Evolutionary conservation across 2,329 filamentous ascomycete species (phyloP).

Genomic region (Apiospora marii): DNA sequence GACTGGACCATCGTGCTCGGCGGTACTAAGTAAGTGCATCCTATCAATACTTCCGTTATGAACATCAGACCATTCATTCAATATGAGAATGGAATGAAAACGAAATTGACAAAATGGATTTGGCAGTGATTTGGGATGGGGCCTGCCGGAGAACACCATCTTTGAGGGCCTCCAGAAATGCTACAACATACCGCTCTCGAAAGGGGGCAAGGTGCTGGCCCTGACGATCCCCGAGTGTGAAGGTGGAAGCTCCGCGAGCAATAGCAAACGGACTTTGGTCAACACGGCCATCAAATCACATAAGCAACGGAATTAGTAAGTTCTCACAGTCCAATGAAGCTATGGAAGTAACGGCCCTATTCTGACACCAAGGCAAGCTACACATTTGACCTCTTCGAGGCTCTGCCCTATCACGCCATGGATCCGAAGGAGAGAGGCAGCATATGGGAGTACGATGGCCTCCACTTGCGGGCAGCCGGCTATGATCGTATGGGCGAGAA

Average conservation of each 20-base stretch:
- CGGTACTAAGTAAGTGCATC: slow-evolving; percentile 62
- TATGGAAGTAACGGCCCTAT: background rate
- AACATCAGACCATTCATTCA: background rate
- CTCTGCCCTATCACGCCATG: slow-evolving; percentile 62
- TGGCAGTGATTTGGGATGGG: slow-evolving; percentile 58
- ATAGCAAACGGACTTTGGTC: slow-evolving; percentile 50
- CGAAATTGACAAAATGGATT: background rate
- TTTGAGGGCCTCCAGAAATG: slow-evolving; percentile 56
- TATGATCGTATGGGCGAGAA: slow-evolving; percentile 69
- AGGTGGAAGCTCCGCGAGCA: slow-evolving; percentile 38
- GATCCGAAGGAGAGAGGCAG: slow-evolving; percentile 51
- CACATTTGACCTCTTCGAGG: slow-evolving; percentile 62
- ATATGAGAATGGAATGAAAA: too few species aligned
- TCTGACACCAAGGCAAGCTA: slow-evolving; percentile 54
- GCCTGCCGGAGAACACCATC: slow-evolving; percentile 49
- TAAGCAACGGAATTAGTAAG: slow-evolving; percentile 60
- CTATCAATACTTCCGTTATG: background rate
- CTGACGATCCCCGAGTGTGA: slow-evolving; percentile 67
- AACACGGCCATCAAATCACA: slow-evolving; percentile 62
- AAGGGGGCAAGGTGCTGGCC: slow-evolving; percentile 64
- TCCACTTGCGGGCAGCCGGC: slow-evolving; percentile 65
- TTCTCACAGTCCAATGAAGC: slow-evolving; percentile 24
- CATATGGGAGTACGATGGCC: slow-evolving; percentile 65
- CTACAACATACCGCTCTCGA: slow-evolving; percentile 59
- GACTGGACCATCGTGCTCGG: slow-evolving; percentile 71